phyloP scores from a whole-genome alignment of 2,329 filamentous ascomycete genomes.

The Colletotrichum endophyticum region DNA sequence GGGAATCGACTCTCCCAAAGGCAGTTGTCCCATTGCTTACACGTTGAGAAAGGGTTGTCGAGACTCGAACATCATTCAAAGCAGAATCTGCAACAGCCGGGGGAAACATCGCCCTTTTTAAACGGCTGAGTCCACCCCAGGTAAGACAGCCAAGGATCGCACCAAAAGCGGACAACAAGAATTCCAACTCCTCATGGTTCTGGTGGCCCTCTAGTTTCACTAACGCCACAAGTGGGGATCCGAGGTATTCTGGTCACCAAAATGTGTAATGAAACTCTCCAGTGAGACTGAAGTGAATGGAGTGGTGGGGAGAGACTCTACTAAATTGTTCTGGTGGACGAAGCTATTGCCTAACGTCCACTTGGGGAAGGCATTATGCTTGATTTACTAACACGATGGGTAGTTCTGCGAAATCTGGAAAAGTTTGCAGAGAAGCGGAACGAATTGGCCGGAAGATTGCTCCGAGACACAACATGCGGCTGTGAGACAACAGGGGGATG shows the following conservation, averaged over 20 bases:
- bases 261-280: background rate
- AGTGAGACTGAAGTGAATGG: background rate
- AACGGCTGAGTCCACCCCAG: background rate
- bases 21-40: conserved; percentile 48
- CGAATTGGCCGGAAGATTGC: background rate
- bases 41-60: background rate
- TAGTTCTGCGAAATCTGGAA: background rate
- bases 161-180: background rate
- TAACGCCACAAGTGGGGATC: background rate
- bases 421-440: background rate
- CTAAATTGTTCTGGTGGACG: background rate
- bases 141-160: background rate
- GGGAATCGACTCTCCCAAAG: conserved; percentile 74
- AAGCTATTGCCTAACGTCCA: background rate
- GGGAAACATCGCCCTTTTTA: background rate
- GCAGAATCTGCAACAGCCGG: background rate
- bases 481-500: background rate
- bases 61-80: background rate
- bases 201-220: background rate
- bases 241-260: background rate
- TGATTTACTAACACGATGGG: background rate
- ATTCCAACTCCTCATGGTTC: background rate
- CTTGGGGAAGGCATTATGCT: background rate
- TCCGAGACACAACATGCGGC: background rate
- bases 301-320: background rate